Percentiles rank a stretch among this genome's conserved stretches.
phyloP scores from a whole-genome alignment of 2,329 filamentous ascomycete species.

The Alternaria sp. region DNA sequence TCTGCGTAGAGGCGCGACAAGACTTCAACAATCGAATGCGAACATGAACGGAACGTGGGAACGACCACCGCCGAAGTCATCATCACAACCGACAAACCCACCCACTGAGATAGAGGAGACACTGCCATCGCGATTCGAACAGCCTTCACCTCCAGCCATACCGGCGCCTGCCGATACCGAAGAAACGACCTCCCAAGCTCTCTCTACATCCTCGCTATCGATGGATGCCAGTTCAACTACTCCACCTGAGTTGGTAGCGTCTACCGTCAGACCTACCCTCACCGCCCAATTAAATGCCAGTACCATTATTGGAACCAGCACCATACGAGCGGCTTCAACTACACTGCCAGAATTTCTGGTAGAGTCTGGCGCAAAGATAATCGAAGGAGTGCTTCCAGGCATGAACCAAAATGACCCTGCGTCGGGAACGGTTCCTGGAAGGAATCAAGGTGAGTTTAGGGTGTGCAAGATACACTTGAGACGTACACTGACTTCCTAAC shows the following conservation, averaged over 20 bases:
- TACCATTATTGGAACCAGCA: neutral
- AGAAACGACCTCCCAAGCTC: neutral
- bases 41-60: neutral
- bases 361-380: conserved; percentile 2
- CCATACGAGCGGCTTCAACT: neutral
- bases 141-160: neutral
- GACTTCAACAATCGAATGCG: neutral
- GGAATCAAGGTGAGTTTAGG: neutral
- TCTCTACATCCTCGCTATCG: neutral
- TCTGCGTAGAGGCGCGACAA: neutral
- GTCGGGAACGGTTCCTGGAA: conserved; percentile 5
- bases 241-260: neutral
- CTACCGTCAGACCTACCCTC: neutral
- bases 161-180: neutral
- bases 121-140: neutral
- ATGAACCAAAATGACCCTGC: conserved; percentile 15
- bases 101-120: neutral
- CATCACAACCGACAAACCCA: neutral
- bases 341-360: neutral
- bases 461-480: neutral
- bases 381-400: conserved; percentile 12
- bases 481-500: neutral
- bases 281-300: neutral
- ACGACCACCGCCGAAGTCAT: neutral
- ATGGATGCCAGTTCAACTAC: neutral